Evolutionary conservation across 805 yeast species (phyloP).

Genomic region (Saccharomycopsis sp.): DNA sequence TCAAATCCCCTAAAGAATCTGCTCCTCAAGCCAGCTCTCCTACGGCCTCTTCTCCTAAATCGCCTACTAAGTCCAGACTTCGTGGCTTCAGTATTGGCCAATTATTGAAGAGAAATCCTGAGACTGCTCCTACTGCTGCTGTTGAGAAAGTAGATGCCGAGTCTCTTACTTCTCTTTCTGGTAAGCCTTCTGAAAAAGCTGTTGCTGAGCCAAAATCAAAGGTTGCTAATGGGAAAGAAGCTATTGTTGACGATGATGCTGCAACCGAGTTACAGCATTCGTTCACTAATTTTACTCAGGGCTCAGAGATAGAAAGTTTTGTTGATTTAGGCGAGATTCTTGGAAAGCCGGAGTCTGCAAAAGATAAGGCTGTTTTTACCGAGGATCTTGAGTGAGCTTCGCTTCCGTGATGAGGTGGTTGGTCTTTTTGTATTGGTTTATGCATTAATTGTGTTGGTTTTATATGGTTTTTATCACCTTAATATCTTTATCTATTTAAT

Average conservation of each 20-base stretch:
- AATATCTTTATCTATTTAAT: too few species aligned
- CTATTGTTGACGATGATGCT: not conserved
- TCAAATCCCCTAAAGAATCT: not conserved
- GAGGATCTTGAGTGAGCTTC: not conserved
- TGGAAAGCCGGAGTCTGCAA: not conserved
- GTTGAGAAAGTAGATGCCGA: not conserved
- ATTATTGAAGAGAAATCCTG: conserved; percentile 1
- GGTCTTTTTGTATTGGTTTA: too few species aligned
- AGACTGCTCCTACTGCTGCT: not conserved
- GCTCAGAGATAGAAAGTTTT: conserved; percentile 4
- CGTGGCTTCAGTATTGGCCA: not conserved
- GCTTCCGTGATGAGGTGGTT: too few species aligned
- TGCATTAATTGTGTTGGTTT: not conserved
- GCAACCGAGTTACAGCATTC: conserved; percentile 1
- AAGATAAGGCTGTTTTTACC: not conserved
- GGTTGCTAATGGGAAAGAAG: not conserved
- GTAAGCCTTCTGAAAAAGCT: not conserved
- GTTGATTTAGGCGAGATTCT: not conserved
- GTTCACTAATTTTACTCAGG: conserved; percentile 16
- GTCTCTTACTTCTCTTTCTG: not conserved
- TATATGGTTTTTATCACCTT: not conserved
- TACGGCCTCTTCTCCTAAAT: not conserved
- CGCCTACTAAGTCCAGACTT: not conserved
- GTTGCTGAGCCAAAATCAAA: not conserved
- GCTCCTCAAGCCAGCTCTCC: not conserved